Base-by-base conservation (phyloP, 768 basidiomycete genomes). In the Chlorophyllum brunneum region DNA sequence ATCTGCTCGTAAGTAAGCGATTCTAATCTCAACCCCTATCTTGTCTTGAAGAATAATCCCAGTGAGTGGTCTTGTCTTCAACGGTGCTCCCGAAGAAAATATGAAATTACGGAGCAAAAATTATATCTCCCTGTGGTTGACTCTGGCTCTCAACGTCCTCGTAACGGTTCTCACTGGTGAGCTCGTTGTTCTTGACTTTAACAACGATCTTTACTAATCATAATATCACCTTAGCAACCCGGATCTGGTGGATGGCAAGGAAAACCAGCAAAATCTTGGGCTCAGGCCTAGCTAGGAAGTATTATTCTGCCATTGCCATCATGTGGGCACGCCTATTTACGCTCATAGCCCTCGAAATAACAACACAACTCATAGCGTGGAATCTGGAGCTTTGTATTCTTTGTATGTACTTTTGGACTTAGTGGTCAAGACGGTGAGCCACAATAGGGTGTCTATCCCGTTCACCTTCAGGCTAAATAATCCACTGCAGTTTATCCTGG, bases 321-420 rank as follows among this genome's bases (percentile, higher is more conserved):
- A 59, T 72, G 73, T 75, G 36, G 23, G 68, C 58, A 4, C n/a
- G n/a, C n/a, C n/a, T n/a, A n/a, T n/a, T n/a, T n/a, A n/a, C n/a
- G n/a, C n/a, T n/a, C n/a, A n/a, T n/a, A n/a, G n/a, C n/a, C n/a
- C n/a, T n/a, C n/a, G n/a, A n/a, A n/a, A n/a, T n/a, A n/a, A n/a
- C n/a, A n/a, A n/a, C n/a, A n/a, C n/a, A n/a, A n/a, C n/a, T n/a
- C n/a, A n/a, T n/a, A n/a, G n/a, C n/a, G n/a, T n/a, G n/a, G 72
- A 73, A 61, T 73, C 72, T 1, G 72, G 73, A 1, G 46, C 66
- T 2, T 57, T 74, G 5, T 74, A 74, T 53, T 68, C 70, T 1
- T 15, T 67, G 6, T 50, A 50, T 30, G n/a, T 50, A 37, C 31
- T 50, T 16, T 39, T 50, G 1, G 37, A 40, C 26, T 22, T 50